These are phyloP conservation scores for Ambrosia trifida DNA, from an alignment of 129 eudicot genomes.

Conservation along the genomic window DNA sequence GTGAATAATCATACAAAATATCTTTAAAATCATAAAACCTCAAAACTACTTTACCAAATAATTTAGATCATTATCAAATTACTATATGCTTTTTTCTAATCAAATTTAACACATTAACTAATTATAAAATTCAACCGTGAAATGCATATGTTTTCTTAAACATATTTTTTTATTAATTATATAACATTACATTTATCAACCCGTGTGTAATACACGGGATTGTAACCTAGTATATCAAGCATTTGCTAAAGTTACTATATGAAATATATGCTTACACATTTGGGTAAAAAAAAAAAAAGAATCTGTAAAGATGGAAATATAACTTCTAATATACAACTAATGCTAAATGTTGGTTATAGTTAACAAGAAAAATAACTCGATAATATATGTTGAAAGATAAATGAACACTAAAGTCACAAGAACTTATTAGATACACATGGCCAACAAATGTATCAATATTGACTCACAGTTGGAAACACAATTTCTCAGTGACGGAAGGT, in stretches of 20 bases:
- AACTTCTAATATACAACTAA: slow-evolving; percentile 32
- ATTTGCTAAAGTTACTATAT: not conserved
- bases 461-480: slow-evolving; percentile 18
- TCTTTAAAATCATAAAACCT: too few relatives aligned
- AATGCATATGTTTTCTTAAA: too few relatives aligned
- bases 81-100: too few relatives aligned
- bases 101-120: too few relatives aligned
- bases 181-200: too few relatives aligned
- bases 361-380: not conserved
- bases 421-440: slow-evolving; percentile 11
- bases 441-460: slow-evolving; percentile 8
- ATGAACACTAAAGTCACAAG: slow-evolving; percentile 5
- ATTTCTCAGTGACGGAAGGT: slow-evolving; percentile 72
- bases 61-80: too few relatives aligned
- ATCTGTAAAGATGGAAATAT: slow-evolving; percentile 21
- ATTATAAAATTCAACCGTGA: too few relatives aligned
- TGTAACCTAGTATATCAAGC: too few relatives aligned
- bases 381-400: slow-evolving; percentile 8
- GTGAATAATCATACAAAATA: too few relatives aligned
- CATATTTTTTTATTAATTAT: too few relatives aligned
- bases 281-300: slow-evolving; percentile 25
- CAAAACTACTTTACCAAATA: too few relatives aligned
- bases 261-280: slow-evolving; percentile 27
- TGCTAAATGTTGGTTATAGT: slow-evolving; percentile 22
- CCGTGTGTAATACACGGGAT: too few relatives aligned